Percentiles rank a stretch among this genome's conserved stretches.
Conservation (phyloP, 2,329 filamentous ascomycete genomes). For the Hypoxylon sp. region DNA sequence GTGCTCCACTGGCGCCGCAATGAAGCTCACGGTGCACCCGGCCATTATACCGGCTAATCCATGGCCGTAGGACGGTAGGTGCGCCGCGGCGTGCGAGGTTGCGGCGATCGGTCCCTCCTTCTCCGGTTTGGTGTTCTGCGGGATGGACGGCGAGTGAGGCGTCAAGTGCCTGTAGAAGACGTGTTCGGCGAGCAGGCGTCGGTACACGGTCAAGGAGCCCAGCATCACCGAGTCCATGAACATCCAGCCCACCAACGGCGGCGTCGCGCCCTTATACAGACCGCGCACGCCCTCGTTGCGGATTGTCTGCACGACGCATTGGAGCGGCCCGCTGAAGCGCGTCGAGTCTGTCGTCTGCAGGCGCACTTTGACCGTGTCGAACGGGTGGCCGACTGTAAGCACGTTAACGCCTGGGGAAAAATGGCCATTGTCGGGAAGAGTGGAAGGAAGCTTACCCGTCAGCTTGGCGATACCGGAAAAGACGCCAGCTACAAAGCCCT, state of each 20-base stretch:
- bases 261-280: slow-evolving; percentile 94
- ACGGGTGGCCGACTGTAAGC: slow-evolving; percentile 73
- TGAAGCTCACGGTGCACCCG: slow-evolving; percentile 89
- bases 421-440: too few relatives aligned
- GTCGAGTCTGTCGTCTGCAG: slow-evolving; percentile 84
- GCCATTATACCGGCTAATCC: slow-evolving; percentile 89
- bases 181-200: slow-evolving; percentile 82
- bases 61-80: slow-evolving; percentile 82
- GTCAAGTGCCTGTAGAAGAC: slow-evolving; percentile 73
- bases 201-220: slow-evolving; percentile 90
- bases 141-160: slow-evolving; percentile 52
- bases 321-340: slow-evolving; percentile 86
- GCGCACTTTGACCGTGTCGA: slow-evolving; percentile 97
- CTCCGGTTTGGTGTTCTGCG: slow-evolving; percentile 53
- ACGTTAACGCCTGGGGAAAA: neutral
- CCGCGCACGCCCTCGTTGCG: slow-evolving; percentile 86
- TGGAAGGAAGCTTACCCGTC: slow-evolving; percentile 68
- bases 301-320: slow-evolving; percentile 87
- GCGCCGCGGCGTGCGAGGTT: slow-evolving; percentile 53
- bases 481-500: slow-evolving; percentile 96
- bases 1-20: slow-evolving; percentile 94
- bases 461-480: slow-evolving; percentile 95
- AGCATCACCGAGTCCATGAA: slow-evolving; percentile 96
- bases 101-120: slow-evolving; percentile 49
- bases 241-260: slow-evolving; percentile 97